Conservation (phyloP, 2,329 filamentous ascomycete species). For the Cordyceps cateniannulata region DNA sequence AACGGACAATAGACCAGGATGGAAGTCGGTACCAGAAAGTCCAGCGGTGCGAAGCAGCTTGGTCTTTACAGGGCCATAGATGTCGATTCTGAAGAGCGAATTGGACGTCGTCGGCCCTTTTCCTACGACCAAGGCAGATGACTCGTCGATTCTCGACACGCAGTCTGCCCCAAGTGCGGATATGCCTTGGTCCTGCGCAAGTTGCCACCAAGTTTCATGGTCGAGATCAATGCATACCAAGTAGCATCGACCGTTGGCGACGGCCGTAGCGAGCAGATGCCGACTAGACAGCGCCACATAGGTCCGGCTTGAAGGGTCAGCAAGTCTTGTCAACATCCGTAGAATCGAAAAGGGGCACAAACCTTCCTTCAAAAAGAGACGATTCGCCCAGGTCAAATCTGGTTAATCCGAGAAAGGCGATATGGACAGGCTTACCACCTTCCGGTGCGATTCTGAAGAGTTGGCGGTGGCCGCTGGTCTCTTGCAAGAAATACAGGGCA, state of each 20-base stretch:
- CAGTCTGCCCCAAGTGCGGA: slow-evolving; percentile 29
- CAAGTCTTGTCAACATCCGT: no score
- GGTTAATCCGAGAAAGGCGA: slow-evolving; percentile 33
- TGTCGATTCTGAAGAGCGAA: slow-evolving; percentile 30
- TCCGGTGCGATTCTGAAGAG: slow-evolving; percentile 34
- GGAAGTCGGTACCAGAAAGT: slow-evolving; percentile 25
- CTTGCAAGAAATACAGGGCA: slow-evolving; percentile 40
- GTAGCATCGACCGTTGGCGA: slow-evolving; percentile 26
- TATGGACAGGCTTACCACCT: slow-evolving; percentile 19
- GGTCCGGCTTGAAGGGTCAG: slow-evolving; percentile 27
- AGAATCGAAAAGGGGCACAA: slow-evolving; percentile 4
- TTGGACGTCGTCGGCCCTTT: slow-evolving; percentile 25
- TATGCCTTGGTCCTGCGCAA: slow-evolving; percentile 24
- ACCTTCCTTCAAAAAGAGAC: slow-evolving; percentile 26
- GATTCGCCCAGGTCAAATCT: slow-evolving; percentile 34
- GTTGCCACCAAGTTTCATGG: slow-evolving; percentile 22
- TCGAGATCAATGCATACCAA: slow-evolving; percentile 34
- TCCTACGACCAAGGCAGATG: slow-evolving; percentile 32
- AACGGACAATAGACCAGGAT: slow-evolving; percentile 27
- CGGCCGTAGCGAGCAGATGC: slow-evolving; percentile 28
- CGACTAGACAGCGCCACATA: slow-evolving; percentile 31
- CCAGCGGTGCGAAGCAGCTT: slow-evolving; percentile 27
- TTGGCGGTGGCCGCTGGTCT: slow-evolving; percentile 40
- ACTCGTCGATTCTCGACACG: slow-evolving; percentile 28
- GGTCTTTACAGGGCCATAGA: slow-evolving; percentile 19